These are phyloP conservation scores for Kalmusia sp. DNA, from an alignment of 2,329 filamentous ascomycete genomes.

Conservation along the genomic window DNA sequence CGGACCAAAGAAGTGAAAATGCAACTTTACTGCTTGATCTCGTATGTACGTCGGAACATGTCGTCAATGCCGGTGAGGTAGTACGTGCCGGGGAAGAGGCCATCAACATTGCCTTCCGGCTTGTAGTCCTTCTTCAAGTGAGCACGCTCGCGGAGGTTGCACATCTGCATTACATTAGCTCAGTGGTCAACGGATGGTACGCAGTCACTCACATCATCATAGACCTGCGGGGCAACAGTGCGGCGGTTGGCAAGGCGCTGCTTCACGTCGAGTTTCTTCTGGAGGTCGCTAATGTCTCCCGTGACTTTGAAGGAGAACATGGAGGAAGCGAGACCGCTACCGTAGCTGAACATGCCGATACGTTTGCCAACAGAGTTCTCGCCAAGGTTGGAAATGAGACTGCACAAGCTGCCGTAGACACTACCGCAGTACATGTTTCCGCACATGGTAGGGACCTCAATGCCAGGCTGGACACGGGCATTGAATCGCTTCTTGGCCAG, in stretches of 20 bases:
- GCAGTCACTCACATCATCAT: slow-evolving; percentile 51
- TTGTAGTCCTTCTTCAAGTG: slow-evolving; percentile 59
- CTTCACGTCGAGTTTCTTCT: slow-evolving; percentile 56
- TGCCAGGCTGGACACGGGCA: slow-evolving; percentile 56
- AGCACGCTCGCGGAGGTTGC: slow-evolving; percentile 59
- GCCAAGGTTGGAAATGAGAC: slow-evolving; percentile 56
- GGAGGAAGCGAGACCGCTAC: slow-evolving; percentile 59
- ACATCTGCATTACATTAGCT: slow-evolving; percentile 52
- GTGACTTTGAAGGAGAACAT: slow-evolving; percentile 59
- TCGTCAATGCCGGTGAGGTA: slow-evolving; percentile 59
- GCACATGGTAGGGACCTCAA: slow-evolving; percentile 60
- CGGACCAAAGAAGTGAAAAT: slow-evolving; percentile 30
- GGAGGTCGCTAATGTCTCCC: slow-evolving; percentile 55
- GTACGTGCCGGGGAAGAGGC: slow-evolving; percentile 57
- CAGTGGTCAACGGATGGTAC: no score
- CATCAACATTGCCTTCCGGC: slow-evolving; percentile 53
- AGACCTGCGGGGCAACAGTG: slow-evolving; percentile 55
- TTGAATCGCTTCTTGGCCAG: slow-evolving; percentile 61
- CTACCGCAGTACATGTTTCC: slow-evolving; percentile 64
- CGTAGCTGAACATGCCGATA: slow-evolving; percentile 60
- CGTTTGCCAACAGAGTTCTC: slow-evolving; percentile 58
- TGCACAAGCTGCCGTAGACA: slow-evolving; percentile 59
- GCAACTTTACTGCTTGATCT: slow-evolving; percentile 54
- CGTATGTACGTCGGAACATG: slow-evolving; percentile 60
- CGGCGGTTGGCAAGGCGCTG: slow-evolving; percentile 54